Conservation (phyloP, 106 monocot genomes). For the Hemerocallis citrina region DNA sequence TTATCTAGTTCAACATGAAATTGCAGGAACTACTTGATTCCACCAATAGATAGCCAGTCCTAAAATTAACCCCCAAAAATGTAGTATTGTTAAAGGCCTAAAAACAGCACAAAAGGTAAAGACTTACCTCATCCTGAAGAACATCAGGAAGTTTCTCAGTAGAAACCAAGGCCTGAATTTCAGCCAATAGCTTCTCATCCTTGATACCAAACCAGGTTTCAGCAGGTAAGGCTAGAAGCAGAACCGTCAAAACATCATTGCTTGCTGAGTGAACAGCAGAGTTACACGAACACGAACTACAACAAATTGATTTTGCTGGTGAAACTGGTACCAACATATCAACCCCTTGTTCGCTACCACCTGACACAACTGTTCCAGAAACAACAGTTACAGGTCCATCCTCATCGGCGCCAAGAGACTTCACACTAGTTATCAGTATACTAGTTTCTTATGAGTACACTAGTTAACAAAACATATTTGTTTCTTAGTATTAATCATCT, state of each 20-base stretch:
- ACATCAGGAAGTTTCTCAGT: slow-evolving; percentile 57
- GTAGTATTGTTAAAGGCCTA: no score
- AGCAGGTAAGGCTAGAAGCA: slow-evolving; percentile 62
- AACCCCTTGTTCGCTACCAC: slow-evolving; percentile 51
- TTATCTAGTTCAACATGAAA: no score
- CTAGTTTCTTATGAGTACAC: no score
- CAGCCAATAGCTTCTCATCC: slow-evolving; percentile 38
- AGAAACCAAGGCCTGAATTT: slow-evolving; percentile 54
- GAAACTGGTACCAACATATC: slow-evolving; percentile 73
- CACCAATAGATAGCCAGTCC: no score
- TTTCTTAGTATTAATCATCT: no score
- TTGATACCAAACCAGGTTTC: slow-evolving; percentile 55
- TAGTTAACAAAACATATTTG: no score
- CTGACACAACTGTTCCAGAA: slow-evolving; percentile 59
- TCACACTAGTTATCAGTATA: slow-evolving; percentile 59
- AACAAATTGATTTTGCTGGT: slow-evolving; percentile 15
- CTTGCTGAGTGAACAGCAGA: slow-evolving; percentile 44
- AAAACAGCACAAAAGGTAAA: background rate
- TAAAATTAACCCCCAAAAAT: no score
- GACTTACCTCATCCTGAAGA: slow-evolving; percentile 75
- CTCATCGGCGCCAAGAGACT: slow-evolving; percentile 28
- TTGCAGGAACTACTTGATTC: no score
- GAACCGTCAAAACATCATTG: slow-evolving; percentile 66
- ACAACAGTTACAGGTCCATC: slow-evolving; percentile 40
- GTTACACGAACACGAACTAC: slow-evolving; percentile 17